Percentiles rank a stretch among this genome's conserved stretches.
Conservation (phyloP, 768 basidiomycete species). For the Pisolithus tinctorius region DNA sequence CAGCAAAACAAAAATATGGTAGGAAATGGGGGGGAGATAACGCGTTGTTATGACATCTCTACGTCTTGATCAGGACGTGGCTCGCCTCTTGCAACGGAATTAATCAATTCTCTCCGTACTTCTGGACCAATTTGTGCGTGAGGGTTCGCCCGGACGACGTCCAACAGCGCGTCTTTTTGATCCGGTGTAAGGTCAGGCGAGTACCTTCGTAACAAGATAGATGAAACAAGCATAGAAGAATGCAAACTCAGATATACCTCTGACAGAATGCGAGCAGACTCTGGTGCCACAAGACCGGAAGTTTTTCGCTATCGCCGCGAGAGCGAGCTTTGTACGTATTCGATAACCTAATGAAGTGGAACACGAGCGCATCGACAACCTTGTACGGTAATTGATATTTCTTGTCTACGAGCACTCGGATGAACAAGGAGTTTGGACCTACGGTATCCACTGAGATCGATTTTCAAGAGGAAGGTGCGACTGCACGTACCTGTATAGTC, state of each 20-base stretch:
- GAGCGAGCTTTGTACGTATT: slow-evolving; percentile 77
- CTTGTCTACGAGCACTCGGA: slow-evolving; percentile 94
- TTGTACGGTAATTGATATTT: slow-evolving; percentile 98
- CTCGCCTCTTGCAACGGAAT: slow-evolving; percentile 81
- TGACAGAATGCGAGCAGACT: slow-evolving; percentile 91
- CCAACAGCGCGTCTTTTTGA: slow-evolving; percentile 95
- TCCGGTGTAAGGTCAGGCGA: slow-evolving; percentile 91
- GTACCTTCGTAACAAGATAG: slow-evolving; percentile 48
- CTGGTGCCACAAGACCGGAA: slow-evolving; percentile 99
- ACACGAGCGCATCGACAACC: slow-evolving; percentile 93
- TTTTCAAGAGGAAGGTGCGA: neutral
- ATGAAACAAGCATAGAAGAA: slow-evolving; percentile 3
- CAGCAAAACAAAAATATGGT: neutral
- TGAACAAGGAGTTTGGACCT: slow-evolving; percentile 94
- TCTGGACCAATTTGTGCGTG: slow-evolving; percentile 88
- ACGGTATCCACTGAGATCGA: neutral
- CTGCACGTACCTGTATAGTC: slow-evolving; percentile 73
- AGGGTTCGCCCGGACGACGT: slow-evolving; percentile 79
- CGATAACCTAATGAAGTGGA: slow-evolving; percentile 95
- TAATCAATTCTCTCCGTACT: slow-evolving; percentile 84
- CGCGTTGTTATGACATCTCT: slow-evolving; percentile 42
- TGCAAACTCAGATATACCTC: slow-evolving; percentile 44
- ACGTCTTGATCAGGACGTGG: slow-evolving; percentile 63
- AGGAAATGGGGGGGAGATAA: neutral
- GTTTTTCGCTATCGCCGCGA: slow-evolving; percentile 64